Percentiles rank a stretch among this genome's conserved stretches.
Conservation (phyloP, 495 filamentous ascomycete genomes). For the Paragyromitra xinjiangensis region DNA sequence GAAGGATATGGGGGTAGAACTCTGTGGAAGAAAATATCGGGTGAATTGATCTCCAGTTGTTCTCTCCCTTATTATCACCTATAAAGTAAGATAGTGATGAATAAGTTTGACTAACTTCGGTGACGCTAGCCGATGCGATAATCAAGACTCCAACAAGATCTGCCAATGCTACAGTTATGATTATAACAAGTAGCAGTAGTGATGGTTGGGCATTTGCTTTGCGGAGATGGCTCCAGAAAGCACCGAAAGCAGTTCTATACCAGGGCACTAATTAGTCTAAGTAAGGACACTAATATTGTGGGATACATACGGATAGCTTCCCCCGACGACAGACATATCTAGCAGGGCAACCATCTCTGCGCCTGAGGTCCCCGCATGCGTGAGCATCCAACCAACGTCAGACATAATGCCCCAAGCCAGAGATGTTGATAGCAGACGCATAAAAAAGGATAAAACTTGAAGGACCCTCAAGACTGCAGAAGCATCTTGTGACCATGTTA, state of each 20-base stretch:
- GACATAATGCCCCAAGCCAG: neutral
- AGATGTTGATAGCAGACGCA: neutral
- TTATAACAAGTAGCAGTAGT: neutral
- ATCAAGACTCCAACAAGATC: conserved; percentile 1
- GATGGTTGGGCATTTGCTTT: neutral
- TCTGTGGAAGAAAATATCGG: neutral
- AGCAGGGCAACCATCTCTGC: neutral
- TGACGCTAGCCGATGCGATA: neutral
- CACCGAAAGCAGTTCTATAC: neutral
- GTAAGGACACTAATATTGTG: neutral
- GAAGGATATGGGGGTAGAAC: conserved; percentile 1
- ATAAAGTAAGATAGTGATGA: neutral
- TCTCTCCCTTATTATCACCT: neutral
- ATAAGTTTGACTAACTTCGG: neutral
- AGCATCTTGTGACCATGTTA: neutral
- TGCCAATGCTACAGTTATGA: neutral
- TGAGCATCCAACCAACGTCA: neutral
- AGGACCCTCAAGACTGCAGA: neutral
- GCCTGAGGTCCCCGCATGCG: neutral
- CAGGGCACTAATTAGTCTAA: neutral
- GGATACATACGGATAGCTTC: conserved; percentile 2
- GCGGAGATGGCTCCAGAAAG: neutral
- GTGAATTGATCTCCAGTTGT: neutral
- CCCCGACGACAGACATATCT: neutral
- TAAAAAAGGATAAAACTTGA: neutral